phyloP scores from a whole-genome alignment of 805 yeast genomes.

The Monosporozyma servazzii region DNA sequence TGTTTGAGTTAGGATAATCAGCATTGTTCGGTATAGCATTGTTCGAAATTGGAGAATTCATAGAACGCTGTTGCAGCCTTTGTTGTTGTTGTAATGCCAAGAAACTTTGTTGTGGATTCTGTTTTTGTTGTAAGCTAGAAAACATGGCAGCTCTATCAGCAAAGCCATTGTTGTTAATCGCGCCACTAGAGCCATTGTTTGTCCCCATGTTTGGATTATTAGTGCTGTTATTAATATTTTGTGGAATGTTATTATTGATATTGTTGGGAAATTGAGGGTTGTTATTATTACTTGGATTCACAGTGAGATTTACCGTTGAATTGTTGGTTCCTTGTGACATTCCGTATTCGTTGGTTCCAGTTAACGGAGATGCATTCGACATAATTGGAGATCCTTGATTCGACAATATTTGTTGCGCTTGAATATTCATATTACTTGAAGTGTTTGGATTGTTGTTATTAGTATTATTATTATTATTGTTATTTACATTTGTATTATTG shows the following conservation, averaged over 20 bases:
- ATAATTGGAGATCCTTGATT: conserved; percentile 5
- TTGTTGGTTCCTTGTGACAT: neutral
- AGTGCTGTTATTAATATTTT: neutral
- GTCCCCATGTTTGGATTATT: neutral
- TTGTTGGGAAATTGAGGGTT: conserved; percentile 1
- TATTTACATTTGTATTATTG: conserved; percentile 2
- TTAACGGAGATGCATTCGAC: conserved; percentile 4
- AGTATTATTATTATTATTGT: conserved; percentile 2
- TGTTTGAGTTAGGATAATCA: conserved; percentile 22
- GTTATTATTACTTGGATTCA: neutral
- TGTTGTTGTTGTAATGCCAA: conserved; percentile 25
- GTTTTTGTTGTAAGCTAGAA: conserved; percentile 28
- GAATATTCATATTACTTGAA: conserved; percentile 1
- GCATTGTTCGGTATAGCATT: conserved; percentile 27
- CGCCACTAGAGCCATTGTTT: conserved; percentile 8
- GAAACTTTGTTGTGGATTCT: conserved; percentile 2
- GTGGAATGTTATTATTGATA: conserved; percentile 4
- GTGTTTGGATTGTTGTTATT: conserved; percentile 1
- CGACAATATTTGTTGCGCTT: conserved; percentile 2
- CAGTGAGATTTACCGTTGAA: conserved; percentile 4
- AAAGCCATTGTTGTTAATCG: conserved; percentile 11
- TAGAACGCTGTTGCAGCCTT: conserved; percentile 33
- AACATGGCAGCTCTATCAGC: conserved; percentile 35
- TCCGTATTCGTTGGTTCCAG: neutral
- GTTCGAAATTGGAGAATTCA: conserved; percentile 32